Evolutionary conservation across 495 filamentous ascomycete species (phyloP).

Genomic region (Aspergillus saccharolyticus): DNA sequence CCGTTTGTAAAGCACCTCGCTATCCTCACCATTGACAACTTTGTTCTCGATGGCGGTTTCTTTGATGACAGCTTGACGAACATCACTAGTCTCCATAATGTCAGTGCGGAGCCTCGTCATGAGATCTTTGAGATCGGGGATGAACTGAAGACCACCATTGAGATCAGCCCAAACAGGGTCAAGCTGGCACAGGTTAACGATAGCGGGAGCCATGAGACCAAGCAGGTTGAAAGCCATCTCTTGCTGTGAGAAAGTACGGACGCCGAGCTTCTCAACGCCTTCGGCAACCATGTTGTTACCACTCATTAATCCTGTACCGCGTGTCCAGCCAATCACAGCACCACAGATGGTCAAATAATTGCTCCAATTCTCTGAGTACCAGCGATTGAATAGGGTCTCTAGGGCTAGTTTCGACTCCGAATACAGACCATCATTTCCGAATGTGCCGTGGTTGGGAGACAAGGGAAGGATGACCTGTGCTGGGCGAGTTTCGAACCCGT

Average conservation of each 20-base stretch:
- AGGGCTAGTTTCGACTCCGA: slow-evolving; percentile 96
- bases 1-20: slow-evolving; percentile 89
- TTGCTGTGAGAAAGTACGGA: slow-evolving; percentile 96
- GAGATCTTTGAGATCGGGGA: slow-evolving; percentile 90
- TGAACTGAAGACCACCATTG: slow-evolving; percentile 95
- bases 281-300: slow-evolving; percentile 98
- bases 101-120: slow-evolving; percentile 88
- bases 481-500: slow-evolving; percentile 88
- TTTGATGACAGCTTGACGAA: slow-evolving; percentile 87
- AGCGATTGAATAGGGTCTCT: slow-evolving; percentile 97
- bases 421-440: slow-evolving; percentile 96
- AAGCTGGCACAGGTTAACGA: slow-evolving; percentile 92
- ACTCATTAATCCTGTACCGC: slow-evolving; percentile 95
- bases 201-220: slow-evolving; percentile 88
- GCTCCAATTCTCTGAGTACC: slow-evolving; percentile 96
- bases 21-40: slow-evolving; percentile 89
- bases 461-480: slow-evolving; percentile 94
- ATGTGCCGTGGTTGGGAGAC: slow-evolving; percentile 97
- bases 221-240: slow-evolving; percentile 99
- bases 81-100: slow-evolving; percentile 89
- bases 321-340: slow-evolving; percentile 98
- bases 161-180: slow-evolving; percentile 96
- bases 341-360: slow-evolving; percentile 98
- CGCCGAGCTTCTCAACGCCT: slow-evolving; percentile 91
- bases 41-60: slow-evolving; percentile 97